These are phyloP conservation scores for Botrytis hyacinthi DNA, from an alignment of 2,329 filamentous ascomycete species.

Conservation along the genomic window DNA sequence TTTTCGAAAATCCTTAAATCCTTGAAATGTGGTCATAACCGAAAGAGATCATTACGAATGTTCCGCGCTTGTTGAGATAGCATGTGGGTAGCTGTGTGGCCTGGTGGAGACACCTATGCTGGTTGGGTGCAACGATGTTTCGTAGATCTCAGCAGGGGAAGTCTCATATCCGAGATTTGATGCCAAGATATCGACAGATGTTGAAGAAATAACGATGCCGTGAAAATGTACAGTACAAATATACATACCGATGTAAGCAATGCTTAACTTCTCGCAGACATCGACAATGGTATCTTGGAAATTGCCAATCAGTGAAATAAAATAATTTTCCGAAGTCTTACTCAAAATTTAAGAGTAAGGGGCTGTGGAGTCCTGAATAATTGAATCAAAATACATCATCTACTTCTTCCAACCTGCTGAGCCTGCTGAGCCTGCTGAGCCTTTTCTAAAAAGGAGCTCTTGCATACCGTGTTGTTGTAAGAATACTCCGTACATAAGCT, in stretches of 20 bases:
- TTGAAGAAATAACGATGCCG: conserved; percentile 3
- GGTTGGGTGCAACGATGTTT: background rate
- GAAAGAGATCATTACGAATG: conserved; percentile 13
- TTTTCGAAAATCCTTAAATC: background rate
- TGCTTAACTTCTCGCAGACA: background rate
- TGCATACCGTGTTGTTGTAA: background rate
- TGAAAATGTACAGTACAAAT: background rate
- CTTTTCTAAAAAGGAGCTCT: conserved; percentile 1
- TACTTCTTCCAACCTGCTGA: background rate
- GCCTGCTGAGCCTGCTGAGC: background rate
- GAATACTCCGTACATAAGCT: background rate
- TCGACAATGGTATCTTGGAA: background rate
- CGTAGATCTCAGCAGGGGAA: conserved; percentile 10
- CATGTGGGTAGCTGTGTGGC: background rate
- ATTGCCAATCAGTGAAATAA: conserved; percentile 11
- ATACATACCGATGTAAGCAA: background rate
- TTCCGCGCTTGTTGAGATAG: conserved; percentile 12
- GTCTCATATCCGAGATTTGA: conserved; percentile 13
- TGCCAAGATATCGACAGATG: conserved; percentile 4
- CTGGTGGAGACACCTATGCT: background rate
- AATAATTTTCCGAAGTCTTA: background rate
- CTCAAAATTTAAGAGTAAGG: background rate
- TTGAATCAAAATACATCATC: background rate
- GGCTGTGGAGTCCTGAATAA: background rate
- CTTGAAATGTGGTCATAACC: background rate